A percentile compares a stretch with the other conserved stretches of the same genome.
phyloP scores from a whole-genome alignment of 805 yeast species.

The Starmerella floricola region DNA sequence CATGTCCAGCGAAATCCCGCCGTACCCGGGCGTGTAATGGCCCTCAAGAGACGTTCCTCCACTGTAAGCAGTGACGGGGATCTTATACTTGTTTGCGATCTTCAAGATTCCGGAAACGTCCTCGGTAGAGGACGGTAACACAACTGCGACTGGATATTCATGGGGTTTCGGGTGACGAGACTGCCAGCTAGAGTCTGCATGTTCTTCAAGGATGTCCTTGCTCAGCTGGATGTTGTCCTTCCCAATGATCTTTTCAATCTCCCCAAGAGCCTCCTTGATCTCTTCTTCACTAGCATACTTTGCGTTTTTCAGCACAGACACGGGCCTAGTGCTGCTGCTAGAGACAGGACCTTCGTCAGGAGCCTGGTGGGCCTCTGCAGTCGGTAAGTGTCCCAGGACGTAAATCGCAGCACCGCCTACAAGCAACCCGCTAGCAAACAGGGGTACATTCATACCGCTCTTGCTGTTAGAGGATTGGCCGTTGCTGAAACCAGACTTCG shows the following conservation, averaged over 20 bases:
- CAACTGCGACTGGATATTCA: constrained; percentile 45
- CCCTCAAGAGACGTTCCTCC: constrained; percentile 82
- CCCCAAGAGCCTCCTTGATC: constrained; percentile 38
- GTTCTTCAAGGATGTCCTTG: constrained; percentile 38
- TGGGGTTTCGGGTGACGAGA: constrained; percentile 48
- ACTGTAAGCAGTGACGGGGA: constrained; percentile 67
- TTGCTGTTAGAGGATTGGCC: too few species aligned
- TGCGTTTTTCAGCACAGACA: constrained; percentile 38
- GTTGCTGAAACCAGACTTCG: too few species aligned
- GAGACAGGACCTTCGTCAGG: background rate
- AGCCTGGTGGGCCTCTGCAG: background rate
- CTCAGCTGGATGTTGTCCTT: constrained; percentile 37
- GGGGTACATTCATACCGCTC: too few species aligned
- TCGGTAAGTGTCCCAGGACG: background rate
- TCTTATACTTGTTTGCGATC: constrained; percentile 43
- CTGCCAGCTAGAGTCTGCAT: constrained; percentile 55
- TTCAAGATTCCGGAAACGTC: constrained; percentile 54
- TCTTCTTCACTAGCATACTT: constrained; percentile 36
- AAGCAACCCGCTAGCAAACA: background rate
- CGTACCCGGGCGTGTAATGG: constrained; percentile 61
- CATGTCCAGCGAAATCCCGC: constrained; percentile 55
- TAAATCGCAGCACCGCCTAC: background rate
- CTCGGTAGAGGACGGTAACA: constrained; percentile 54
- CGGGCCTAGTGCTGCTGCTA: constrained; percentile 22
- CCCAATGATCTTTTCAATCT: constrained; percentile 43